Percentiles rank a stretch among this genome's conserved stretches.
These are phyloP conservation scores for Apiotrichum gracile DNA, from an alignment of 1,284 basidiomycete species.

Conservation along the genomic window DNA sequence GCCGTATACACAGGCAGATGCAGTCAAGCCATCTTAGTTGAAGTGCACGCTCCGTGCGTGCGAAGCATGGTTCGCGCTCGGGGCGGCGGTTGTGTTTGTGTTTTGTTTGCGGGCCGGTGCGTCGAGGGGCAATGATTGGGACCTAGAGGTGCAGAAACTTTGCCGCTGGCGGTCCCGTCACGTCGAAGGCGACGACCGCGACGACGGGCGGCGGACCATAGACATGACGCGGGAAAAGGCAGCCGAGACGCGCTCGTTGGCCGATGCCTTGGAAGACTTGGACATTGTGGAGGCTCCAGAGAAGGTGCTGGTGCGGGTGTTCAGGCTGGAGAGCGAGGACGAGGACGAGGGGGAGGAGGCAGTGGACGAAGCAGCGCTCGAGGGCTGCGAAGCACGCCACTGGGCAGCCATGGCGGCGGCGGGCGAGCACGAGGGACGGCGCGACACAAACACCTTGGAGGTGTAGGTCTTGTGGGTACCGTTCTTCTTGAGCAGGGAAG, in stretches of 20 bases:
- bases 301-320: not conserved
- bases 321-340: not conserved
- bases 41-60: no score
- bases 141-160: no score
- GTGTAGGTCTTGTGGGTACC: not conserved
- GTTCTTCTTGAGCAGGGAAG: not conserved
- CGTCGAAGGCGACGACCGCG: not conserved
- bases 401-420: not conserved
- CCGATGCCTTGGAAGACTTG: not conserved
- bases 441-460: not conserved
- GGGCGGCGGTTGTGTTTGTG: no score
- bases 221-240: not conserved
- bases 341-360: not conserved
- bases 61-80: no score
- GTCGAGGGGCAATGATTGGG: no score
- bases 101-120: no score
- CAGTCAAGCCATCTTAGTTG: no score
- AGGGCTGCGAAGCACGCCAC: not conserved
- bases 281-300: not conserved
- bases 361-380: not conserved
- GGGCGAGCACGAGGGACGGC: not conserved
- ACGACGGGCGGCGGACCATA: not conserved
- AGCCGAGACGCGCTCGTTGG: not conserved
- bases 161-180: no score
- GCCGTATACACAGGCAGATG: no score